A percentile compares a stretch with the other conserved stretches of the same genome.
Evolutionary conservation across 768 basidiomycete species (phyloP).

Genomic region (Pleurotus pulmonarius): DNA sequence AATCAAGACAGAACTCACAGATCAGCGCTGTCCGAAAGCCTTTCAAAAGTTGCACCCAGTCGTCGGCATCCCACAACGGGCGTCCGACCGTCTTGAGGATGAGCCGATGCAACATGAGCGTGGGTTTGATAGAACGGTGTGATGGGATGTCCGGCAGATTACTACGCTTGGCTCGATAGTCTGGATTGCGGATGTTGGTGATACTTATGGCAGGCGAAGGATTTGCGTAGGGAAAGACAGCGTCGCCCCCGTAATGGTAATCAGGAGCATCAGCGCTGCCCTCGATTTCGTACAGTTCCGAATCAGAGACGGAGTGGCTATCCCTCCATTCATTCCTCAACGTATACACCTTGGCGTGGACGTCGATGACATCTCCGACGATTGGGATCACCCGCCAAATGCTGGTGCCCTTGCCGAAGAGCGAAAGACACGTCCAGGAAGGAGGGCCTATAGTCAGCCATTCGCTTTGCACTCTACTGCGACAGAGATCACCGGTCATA

Average conservation of each 20-base stretch:
- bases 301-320: conserved; percentile 7
- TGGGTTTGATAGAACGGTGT: neutral
- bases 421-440: conserved; percentile 14
- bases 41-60: conserved; percentile 13
- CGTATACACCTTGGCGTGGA: neutral
- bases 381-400: conserved; percentile 9
- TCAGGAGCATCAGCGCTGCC: conserved; percentile 11
- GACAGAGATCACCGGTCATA: too few relatives aligned
- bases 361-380: too few relatives aligned
- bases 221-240: neutral
- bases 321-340: conserved; percentile 13
- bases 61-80: conserved; percentile 15
- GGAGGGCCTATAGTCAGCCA: conserved; percentile 15
- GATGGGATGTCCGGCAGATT: neutral
- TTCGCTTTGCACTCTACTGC: neutral
- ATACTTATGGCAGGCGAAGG: too few relatives aligned
- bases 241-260: conserved; percentile 12
- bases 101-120: conserved; percentile 12
- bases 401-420: conserved; percentile 13
- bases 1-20: neutral
- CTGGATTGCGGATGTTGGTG: too few relatives aligned
- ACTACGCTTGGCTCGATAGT: neutral
- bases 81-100: conserved; percentile 12
- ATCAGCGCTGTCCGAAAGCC: conserved; percentile 13
- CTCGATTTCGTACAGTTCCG: conserved; percentile 6